These are phyloP conservation scores for Cornus kousa DNA, from an alignment of 148 eudicot genomes.

Conservation along the genomic window DNA sequence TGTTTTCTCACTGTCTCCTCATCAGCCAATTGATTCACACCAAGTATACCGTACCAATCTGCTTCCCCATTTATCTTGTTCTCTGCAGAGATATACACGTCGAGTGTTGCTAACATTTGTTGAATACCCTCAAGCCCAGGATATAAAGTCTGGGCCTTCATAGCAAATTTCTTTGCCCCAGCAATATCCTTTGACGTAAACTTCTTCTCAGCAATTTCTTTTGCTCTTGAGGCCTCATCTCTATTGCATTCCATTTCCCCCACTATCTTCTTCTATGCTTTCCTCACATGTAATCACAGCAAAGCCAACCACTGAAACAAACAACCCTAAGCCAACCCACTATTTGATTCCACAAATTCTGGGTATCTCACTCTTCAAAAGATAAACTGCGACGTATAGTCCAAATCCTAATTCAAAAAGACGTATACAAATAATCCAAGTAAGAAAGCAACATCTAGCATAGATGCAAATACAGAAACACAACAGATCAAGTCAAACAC, in stretches of 20 bases:
- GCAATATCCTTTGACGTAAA: slow-evolving; percentile 17
- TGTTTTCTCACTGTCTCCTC: slow-evolving; percentile 49
- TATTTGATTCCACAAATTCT: background rate
- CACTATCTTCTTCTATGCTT: background rate
- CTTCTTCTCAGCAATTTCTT: slow-evolving; percentile 29
- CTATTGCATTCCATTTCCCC: slow-evolving; percentile 31
- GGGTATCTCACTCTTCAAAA: background rate
- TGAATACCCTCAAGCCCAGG: slow-evolving; percentile 32
- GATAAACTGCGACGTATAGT: background rate
- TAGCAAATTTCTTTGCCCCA: slow-evolving; percentile 29
- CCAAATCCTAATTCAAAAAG: background rate
- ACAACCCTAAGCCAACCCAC: background rate
- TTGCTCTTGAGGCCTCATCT: slow-evolving; percentile 31
- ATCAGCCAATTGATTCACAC: slow-evolving; percentile 23
- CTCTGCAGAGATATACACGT: slow-evolving; percentile 27
- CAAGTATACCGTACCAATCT: slow-evolving; percentile 30
- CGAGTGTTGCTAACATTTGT: slow-evolving; percentile 25
- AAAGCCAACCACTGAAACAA: background rate
- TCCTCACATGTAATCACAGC: background rate
- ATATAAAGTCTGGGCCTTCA: slow-evolving; percentile 27
- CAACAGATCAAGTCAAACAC: background rate
- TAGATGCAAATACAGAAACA: background rate
- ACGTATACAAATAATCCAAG: background rate
- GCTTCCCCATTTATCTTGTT: slow-evolving; percentile 18
- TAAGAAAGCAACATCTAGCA: background rate